These are phyloP conservation scores for Zygotorulaspora chibaensis DNA, from an alignment of 805 yeast genomes.

Conservation along the genomic window DNA sequence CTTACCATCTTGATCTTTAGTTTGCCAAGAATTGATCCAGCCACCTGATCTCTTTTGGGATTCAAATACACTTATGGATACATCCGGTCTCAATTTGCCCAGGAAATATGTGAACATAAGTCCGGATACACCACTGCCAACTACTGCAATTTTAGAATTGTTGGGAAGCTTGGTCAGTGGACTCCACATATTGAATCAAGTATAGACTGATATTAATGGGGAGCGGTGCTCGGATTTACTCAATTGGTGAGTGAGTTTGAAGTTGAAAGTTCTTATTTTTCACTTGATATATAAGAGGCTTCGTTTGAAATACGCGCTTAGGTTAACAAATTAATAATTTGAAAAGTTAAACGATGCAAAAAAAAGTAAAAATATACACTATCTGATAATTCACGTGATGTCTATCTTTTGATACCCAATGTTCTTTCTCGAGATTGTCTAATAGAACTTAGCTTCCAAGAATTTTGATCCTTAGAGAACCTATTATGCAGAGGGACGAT, in stretches of 20 bases:
- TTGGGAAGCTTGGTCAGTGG: slow-evolving; percentile 22
- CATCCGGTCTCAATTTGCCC: slow-evolving; percentile 69
- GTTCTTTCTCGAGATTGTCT: slow-evolving; percentile 32
- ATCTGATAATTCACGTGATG: neutral
- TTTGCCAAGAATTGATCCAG: slow-evolving; percentile 56
- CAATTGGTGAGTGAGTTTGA: too few relatives aligned
- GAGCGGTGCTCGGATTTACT: too few relatives aligned
- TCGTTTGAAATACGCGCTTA: neutral
- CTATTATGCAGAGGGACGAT: slow-evolving; percentile 70
- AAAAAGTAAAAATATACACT: slow-evolving; percentile 1
- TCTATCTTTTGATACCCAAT: slow-evolving; percentile 27
- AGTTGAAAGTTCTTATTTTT: neutral
- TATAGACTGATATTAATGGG: neutral
- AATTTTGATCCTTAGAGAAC: slow-evolving; percentile 55
- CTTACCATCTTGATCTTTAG: slow-evolving; percentile 30
- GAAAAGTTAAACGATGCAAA: slow-evolving; percentile 1
- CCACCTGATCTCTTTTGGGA: slow-evolving; percentile 62
- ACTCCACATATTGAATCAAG: slow-evolving; percentile 13
- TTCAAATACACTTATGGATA: slow-evolving; percentile 62
- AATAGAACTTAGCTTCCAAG: slow-evolving; percentile 68
- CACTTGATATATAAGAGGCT: neutral
- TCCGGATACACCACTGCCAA: slow-evolving; percentile 91
- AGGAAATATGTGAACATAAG: slow-evolving; percentile 68
- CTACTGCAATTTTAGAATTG: slow-evolving; percentile 54
- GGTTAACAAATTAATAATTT: neutral